Conservation (phyloP, 495 filamentous ascomycete species). For the Daldinia bambusicola region DNA sequence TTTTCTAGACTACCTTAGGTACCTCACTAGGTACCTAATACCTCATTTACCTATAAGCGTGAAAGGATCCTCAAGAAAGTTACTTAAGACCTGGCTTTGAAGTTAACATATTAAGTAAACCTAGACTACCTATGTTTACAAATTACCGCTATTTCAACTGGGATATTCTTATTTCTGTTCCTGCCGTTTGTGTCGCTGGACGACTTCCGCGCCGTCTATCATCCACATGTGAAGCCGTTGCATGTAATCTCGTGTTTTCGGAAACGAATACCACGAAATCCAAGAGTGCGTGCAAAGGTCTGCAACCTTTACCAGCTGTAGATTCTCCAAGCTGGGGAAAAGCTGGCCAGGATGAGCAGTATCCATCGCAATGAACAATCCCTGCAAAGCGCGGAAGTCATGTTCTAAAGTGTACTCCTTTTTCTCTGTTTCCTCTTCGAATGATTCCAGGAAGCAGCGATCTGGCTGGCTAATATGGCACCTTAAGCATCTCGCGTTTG, state of each 20-base stretch:
- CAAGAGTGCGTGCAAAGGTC: neutral
- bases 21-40: neutral
- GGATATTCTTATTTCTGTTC: neutral
- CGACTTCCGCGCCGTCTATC: too few species aligned
- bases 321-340: neutral
- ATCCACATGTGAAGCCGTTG: too few species aligned
- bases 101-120: too few species aligned
- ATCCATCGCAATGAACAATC: neutral
- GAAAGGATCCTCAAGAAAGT: too few species aligned
- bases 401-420: neutral
- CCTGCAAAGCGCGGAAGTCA: neutral
- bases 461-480: neutral
- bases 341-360: neutral
- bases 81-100: too few species aligned
- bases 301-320: neutral
- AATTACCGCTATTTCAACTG: neutral
- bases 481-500: neutral
- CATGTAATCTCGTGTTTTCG: too few species aligned
- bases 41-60: too few species aligned
- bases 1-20: neutral
- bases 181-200: neutral
- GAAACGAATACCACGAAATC: too few species aligned
- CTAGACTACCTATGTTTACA: neutral
- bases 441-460: neutral
- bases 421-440: neutral